Evolutionary conservation across 2,329 filamentous ascomycete species (phyloP), one percentile per base, ranked within the genome.

Genomic region (Ascochyta lentis): DNA sequence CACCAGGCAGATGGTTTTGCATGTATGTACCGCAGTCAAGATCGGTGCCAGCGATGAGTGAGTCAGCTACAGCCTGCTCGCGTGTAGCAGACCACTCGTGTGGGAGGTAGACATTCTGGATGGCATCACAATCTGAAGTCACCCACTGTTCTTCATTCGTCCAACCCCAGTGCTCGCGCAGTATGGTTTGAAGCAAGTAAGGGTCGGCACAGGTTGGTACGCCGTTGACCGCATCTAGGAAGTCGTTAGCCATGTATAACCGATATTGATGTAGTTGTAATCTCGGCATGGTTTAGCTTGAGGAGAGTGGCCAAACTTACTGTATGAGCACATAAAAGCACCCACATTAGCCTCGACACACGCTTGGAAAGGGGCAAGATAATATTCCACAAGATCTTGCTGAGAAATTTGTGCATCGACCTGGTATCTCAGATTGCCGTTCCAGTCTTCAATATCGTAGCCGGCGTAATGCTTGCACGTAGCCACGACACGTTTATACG

Each of bases 361-460:
- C 24, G 66, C 80, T 64, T 87, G 78, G 74, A 91, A 90, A 0
- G 86, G 82, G 0, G 84, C 86, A 19, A 89, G 79, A 66, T 89
- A 90, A 72, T 89, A 90, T 64, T 89, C 87, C 0, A 83, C 80
- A 6, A 90, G 75, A 58, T 91, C 88, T 61, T 89, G 87, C 45
- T 80, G 76, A 7, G 79, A 78, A 50, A 88, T 81, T 7, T 80
- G 76, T 3, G 85, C 81, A 66, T 89, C 79, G 56, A 85, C 87
- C 8, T 79, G 79, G 67, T 82, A 79, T 38, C 56, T 60, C 43
- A 60, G 34, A 39, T 66, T 66, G 2, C 71, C 70, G 8, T 69
- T 70, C 71, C 71, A 72, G 33, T 63, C 57, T 40, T 73, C 70
- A 6, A 73, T 62, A 44, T 73, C 69, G 29, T 73, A 69, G 0